Conservation (phyloP, 2,329 filamentous ascomycete species). For the Fusarium sp. region DNA sequence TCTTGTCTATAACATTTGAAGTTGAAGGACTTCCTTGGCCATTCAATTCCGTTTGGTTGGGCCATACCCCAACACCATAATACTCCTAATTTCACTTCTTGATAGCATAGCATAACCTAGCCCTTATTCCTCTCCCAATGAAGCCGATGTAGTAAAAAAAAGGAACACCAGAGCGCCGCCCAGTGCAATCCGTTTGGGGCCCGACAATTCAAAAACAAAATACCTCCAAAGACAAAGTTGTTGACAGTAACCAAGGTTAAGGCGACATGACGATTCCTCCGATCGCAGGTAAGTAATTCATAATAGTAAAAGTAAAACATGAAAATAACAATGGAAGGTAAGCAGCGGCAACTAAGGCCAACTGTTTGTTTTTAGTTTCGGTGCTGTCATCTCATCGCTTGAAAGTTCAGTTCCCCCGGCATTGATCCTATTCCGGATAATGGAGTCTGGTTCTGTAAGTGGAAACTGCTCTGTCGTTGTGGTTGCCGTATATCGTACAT, state of each 20-base stretch:
- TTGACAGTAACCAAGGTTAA: too few relatives aligned
- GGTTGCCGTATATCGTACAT: slow-evolving; percentile 46
- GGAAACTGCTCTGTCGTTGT: slow-evolving; percentile 52
- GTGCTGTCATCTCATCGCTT: slow-evolving; percentile 24
- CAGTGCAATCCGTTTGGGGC: neutral
- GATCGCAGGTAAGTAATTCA: neutral
- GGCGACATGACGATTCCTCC: neutral
- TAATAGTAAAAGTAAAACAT: neutral
- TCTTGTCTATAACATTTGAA: slow-evolving; percentile 17
- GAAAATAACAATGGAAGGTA: neutral
- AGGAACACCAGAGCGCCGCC: slow-evolving; percentile 34
- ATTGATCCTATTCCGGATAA: slow-evolving; percentile 50
- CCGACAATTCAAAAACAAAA: neutral
- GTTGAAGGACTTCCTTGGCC: neutral
- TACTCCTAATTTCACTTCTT: slow-evolving; percentile 7
- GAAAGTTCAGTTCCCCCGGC: slow-evolving; percentile 44
- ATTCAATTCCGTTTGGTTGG: neutral
- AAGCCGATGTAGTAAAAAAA: slow-evolving; percentile 14
- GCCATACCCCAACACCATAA: neutral
- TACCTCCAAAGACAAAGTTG: too few relatives aligned
- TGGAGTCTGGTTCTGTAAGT: slow-evolving; percentile 49
- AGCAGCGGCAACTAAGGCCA: neutral
- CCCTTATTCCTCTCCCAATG: neutral
- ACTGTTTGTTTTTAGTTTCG: neutral
- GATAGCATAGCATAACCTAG: slow-evolving; percentile 1